phyloP scores from a whole-genome alignment of 1,284 basidiomycete genomes.

The Ustilago hordei region DNA sequence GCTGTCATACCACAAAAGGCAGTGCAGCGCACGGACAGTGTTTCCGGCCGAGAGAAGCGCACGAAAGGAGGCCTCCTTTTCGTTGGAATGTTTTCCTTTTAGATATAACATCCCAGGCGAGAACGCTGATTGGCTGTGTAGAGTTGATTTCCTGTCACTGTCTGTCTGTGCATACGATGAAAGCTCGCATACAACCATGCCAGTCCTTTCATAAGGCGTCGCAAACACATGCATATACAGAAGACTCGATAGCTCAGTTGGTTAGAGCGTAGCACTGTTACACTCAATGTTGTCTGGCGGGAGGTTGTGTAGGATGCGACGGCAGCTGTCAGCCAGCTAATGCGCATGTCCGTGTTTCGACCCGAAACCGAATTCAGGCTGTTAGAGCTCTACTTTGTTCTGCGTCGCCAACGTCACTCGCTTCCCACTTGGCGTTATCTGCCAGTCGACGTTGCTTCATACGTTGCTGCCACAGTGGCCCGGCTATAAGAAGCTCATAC shows the following conservation, averaged over 20 bases:
- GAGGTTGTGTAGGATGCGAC: background rate
- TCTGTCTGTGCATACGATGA: no score
- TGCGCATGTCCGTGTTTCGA: background rate
- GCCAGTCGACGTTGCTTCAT: background rate
- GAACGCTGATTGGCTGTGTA: no score
- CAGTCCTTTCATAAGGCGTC: constrained; percentile 1
- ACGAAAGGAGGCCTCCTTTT: no score
- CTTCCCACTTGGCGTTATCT: background rate
- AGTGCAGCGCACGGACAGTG: no score
- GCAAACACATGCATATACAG: background rate
- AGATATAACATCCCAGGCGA: no score
- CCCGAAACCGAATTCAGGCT: background rate
- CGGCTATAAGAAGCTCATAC: background rate
- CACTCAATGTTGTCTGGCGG: background rate
- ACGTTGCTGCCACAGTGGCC: background rate
- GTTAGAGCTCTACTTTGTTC: background rate
- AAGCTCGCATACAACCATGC: background rate
- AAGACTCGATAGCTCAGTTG: constrained; percentile 31
- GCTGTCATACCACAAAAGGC: no score
- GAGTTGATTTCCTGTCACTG: no score
- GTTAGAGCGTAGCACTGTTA: constrained; percentile 37
- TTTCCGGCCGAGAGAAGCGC: no score
- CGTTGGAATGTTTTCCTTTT: no score
- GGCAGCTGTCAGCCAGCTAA: background rate
- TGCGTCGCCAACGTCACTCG: background rate